Base-by-base conservation (phyloP, 169 alveolate genomes). In the Plasmodium yoelii region DNA sequence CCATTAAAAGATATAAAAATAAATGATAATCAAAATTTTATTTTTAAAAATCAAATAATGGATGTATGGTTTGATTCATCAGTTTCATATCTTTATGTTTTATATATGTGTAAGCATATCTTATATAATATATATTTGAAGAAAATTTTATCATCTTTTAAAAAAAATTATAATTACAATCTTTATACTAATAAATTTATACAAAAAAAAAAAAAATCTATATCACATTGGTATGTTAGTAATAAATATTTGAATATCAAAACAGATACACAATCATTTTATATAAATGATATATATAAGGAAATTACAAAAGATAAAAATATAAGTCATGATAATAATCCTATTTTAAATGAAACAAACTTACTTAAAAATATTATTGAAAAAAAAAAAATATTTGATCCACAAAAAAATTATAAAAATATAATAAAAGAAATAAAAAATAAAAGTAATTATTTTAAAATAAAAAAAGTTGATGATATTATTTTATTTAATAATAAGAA, bases 21-120 rank as follows among this genome's bases (percentile, higher is more conserved):
- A n/a, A 47, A 49, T 22, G 64, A 56, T 6, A 67, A 67, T 42
- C 4, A 56, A 6, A 44, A 82, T 46, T 55, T 77, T 15, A 55
- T 51, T 57, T 74, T 68, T 57, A 82, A 86, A 18, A 80, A 87
- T 6, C 93, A 90, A 80, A 87, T 94, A n/a, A 88, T 94, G 90
- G 96, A 94, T 67, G 95, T 96, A 8, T 96, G 98, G 98, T 96
- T 96, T 73, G 98, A 96, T 71, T 93, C 98, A 8, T 97, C 94
- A 26, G 60, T 93, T 47, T 93, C 96, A 0, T 94, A 94, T 39
- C 49, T 86, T 53, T 86, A 86, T 49, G 87, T 69, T 28, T 22
- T 86, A 53, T 46, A 70, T 49, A 68, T 86, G 56, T 59, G 70
- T 61, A 86, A 26, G 59, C 91, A 86, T 39, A 56, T 86, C 42